These are phyloP conservation scores for Acanthamoeba lenticulata DNA, from an alignment of 208 protist species.

Conservation along the genomic window DNA sequence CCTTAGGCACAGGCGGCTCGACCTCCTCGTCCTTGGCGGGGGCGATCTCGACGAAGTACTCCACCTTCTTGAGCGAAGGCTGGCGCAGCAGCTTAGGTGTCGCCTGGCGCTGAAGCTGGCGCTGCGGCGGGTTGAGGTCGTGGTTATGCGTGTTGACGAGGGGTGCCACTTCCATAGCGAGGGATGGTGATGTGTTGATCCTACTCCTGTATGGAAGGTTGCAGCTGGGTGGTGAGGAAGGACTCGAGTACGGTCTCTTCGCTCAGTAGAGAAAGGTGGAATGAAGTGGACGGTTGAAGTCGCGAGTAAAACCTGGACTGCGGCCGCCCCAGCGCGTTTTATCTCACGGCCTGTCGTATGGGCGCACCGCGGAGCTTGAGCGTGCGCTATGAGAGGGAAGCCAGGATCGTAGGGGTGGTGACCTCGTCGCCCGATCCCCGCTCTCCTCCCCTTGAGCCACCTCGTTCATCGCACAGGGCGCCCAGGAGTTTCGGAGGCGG, in stretches of 20 bases:
- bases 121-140: background rate
- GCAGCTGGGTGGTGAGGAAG: background rate
- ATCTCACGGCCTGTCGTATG: background rate
- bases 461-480: background rate
- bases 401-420: no score
- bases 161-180: background rate
- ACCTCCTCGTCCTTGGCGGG: background rate
- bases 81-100: background rate
- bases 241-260: background rate
- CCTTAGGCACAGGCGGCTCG: background rate
- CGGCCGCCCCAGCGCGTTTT: no score
- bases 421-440: no score
- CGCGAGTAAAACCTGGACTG: no score
- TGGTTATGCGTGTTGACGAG: background rate
- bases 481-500: no score
- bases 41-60: slow-evolving; percentile 9
- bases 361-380: background rate
- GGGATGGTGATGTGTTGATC: background rate
- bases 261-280: background rate
- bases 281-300: no score
- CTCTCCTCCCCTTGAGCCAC: no score
- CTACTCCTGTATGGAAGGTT: no score
- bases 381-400: background rate
- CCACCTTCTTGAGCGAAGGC: slow-evolving; percentile 34
- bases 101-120: background rate